Percentiles rank a stretch among this genome's conserved stretches.
Conservation (phyloP, 352 stramenopile genomes). For the Phytophthora foliorum region DNA sequence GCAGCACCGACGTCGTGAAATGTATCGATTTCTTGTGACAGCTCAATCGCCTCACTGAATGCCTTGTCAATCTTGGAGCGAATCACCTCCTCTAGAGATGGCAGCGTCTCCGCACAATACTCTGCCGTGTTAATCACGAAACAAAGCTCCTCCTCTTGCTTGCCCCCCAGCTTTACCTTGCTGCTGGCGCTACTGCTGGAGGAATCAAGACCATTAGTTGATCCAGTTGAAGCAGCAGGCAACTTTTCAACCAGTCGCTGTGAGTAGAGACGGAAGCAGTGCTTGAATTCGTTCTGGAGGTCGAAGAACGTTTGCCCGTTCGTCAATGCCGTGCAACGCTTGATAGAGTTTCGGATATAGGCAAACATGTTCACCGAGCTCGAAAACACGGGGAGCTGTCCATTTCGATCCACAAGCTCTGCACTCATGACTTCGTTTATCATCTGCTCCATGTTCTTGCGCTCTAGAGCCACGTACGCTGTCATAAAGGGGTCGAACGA, state of each 20-base stretch:
- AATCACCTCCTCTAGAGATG: slow-evolving; percentile 97
- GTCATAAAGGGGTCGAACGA: slow-evolving; percentile 99
- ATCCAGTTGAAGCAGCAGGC: slow-evolving; percentile 44
- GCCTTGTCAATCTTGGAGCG: slow-evolving; percentile 95
- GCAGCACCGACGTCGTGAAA: slow-evolving; percentile 97
- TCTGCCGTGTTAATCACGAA: slow-evolving; percentile 99
- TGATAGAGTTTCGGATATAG: slow-evolving; percentile 99
- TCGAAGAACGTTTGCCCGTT: slow-evolving; percentile 98
- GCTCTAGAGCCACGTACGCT: slow-evolving; percentile 96
- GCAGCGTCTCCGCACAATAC: slow-evolving; percentile 98
- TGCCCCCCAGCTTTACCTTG: slow-evolving; percentile 80
- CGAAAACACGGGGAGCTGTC: slow-evolving; percentile 96
- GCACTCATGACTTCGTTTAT: slow-evolving; percentile 92
- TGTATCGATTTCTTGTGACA: slow-evolving; percentile 94
- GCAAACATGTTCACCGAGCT: slow-evolving; percentile 98
- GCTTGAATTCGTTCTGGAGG: slow-evolving; percentile 95
- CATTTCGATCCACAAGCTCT: slow-evolving; percentile 95
- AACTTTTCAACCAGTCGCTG: slow-evolving; percentile 81
- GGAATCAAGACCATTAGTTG: slow-evolving; percentile 29
- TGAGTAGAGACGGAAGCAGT: slow-evolving; percentile 81
- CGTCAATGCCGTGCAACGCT: slow-evolving; percentile 96
- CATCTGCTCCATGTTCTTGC: slow-evolving; percentile 96
- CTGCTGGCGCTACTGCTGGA: slow-evolving; percentile 26
- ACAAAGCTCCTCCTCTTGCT: slow-evolving; percentile 96
- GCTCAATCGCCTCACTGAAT: slow-evolving; percentile 94